Evolutionary conservation across 345 rosid genomes (phyloP), one percentile per base, ranked within the genome.

Genomic region (Angophora floribunda): DNA sequence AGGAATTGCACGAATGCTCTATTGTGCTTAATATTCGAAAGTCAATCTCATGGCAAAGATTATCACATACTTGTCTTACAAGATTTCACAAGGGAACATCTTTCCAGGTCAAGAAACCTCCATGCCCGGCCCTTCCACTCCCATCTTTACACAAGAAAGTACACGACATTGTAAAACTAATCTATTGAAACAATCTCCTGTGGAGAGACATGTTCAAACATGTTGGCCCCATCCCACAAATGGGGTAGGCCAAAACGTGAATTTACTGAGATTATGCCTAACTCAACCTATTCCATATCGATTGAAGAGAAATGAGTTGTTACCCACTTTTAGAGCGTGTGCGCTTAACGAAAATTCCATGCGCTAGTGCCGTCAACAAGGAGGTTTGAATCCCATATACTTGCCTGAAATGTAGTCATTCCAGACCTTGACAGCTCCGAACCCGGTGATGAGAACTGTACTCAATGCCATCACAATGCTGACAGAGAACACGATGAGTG

Each of bases 401-500:
- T 89, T 70, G 88, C 99, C 99, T 51, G 94, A 93, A 44, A 51
- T 57, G 57, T 87, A 95, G 85, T 96, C 95, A 41, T 92, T 93
- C 99, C 95, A 93, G 47, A 93, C 91, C 57, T 97, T 90, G 55
- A 95, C 89, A 85, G 95, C 95, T 87, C 97, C 99, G 87, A 93
- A 96, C 88, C 95, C 93, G 89, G 98, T 96, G 85, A 96, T 93
- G 88, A 97, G 88, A 88, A 96, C 89, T 4, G 97, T 91, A 49
- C 99, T 95, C 91, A 95, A 88, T 45, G 95, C 97, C 99, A 95
- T 96, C 51, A 95, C 99, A 5, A 86, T 92, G 59, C 96, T 90
- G 67, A 97, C 95, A 1, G 97, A 97, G 92, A 97, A 96, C 26
- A 96, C 98, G 11, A 97, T 96, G 44, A 96, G 90, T 4, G 99